Base-by-base conservation (phyloP, 2,329 filamentous ascomycete genomes). In the Sporothrix mexicana region DNA sequence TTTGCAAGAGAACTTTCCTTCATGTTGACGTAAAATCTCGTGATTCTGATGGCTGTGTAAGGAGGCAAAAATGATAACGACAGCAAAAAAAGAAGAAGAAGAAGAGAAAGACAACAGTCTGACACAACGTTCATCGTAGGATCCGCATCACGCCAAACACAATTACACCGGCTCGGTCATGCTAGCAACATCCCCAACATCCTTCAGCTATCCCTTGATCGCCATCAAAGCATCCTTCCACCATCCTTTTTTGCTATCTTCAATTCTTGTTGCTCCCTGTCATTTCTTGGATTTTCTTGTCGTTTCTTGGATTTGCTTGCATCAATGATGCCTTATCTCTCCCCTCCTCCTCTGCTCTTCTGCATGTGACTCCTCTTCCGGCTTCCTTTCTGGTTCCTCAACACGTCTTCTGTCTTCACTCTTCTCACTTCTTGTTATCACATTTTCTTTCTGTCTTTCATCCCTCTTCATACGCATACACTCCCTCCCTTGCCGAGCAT, bases 31-130 rank as follows among this genome's bases (percentile, higher is more conserved):
- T 47, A 23, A 47, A 45, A 41, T 12, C 20, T 59, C 4, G 61
- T 49, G 23, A 23, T 36, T 51, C 25, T 30, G 6, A 45, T 67
- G 64, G 64, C 45, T 67, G 45, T 67, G 64, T 30, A 67, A 49
- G 43, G 62, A 67, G 62, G 62, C 62, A 30, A 49, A 47, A 49
- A 23, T 25, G 15, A 41, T 12, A 61, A 36, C 17, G 41, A 5
- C 9, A 20, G 61, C 43, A 10, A 36, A 45, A 47, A 25, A 30
- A 9, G n/a, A 53, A 20, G 23, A 25, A 20, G 17, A 67, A 30
- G 23, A 30, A 20, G 17, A 8, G 25, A 47, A 12, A 51, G 45
- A 51, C 23, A 36, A 36, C 30, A 36, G 30, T 36, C 30, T 36
- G 3, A 36, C 30, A 49, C 43, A 36, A 67, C 62, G 45, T 47